phyloP scores from a whole-genome alignment of 805 yeast genomes.

The Teunomyces panamensis region DNA sequence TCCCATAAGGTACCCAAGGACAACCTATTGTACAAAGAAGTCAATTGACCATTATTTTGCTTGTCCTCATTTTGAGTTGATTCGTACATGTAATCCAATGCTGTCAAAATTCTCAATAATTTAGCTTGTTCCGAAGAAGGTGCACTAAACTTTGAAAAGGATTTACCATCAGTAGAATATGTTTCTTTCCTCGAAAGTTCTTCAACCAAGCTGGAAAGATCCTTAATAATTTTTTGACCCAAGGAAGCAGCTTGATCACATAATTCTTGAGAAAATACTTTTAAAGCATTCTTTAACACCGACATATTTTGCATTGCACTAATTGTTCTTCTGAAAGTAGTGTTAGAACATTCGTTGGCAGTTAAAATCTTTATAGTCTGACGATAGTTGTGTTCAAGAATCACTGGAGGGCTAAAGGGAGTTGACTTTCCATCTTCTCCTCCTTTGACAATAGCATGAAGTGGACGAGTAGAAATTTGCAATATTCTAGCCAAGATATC shows the following conservation, averaged over 20 bases:
- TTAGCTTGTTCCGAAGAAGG: conserved; percentile 87
- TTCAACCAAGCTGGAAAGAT: conserved; percentile 47
- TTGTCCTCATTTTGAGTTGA: conserved; percentile 25
- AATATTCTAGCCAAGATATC: conserved; percentile 72
- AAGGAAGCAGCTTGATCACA: conserved; percentile 60
- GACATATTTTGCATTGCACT: conserved; percentile 78
- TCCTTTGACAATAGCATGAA: conserved; percentile 49
- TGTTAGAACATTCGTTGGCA: conserved; percentile 80
- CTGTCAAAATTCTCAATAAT: conserved; percentile 79
- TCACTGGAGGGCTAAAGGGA: conserved; percentile 51
- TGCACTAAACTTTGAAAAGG: conserved; percentile 67
- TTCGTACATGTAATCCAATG: conserved; percentile 78
- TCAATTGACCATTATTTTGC: conserved; percentile 47
- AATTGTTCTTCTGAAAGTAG: conserved; percentile 80
- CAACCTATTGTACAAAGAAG: conserved; percentile 60
- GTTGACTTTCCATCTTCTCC: conserved; percentile 14
- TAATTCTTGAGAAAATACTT: conserved; percentile 64
- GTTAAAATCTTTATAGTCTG: conserved; percentile 65
- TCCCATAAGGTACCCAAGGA: conserved; percentile 83
- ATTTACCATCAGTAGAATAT: conserved; percentile 47
- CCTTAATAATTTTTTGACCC: conserved; percentile 53
- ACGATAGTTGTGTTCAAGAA: conserved; percentile 61
- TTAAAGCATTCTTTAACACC: conserved; percentile 56
- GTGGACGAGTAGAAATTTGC: conserved; percentile 74
- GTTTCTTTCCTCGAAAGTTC: conserved; percentile 39